Evolutionary conservation across 148 eudicot species (phyloP), one percentile per base, ranked within the genome.

Genomic region (Simmondsia chinensis): DNA sequence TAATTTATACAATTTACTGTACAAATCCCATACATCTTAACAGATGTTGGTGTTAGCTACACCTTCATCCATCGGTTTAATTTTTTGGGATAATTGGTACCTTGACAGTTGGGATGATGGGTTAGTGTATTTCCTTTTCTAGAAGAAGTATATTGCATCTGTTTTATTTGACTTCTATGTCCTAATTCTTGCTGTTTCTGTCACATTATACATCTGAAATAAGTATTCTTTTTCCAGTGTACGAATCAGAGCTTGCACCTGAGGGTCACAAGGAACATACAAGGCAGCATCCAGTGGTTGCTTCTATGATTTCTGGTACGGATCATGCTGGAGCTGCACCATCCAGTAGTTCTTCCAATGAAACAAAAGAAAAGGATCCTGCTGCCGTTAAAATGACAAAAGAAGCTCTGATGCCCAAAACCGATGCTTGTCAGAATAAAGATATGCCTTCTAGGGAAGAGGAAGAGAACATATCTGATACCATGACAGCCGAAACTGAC

Each of bases 221-320:
- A 14, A 3, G 3, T 15, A 5, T 41, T 40, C 40, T 0, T 9
- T 37, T 28, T 72, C 33, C 61, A 89, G 95, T 70, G 69, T 74
- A 71, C 33, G 84, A 78, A 50, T 66, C 83, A 38, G 73, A 73
- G 63, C 55, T 45, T 48, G 75, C 75, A 48, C 60, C 80, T 3
- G 79, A 70, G 20, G 26, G 28, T 25, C 46, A 46, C 27, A 73
- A 47, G 48, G 76, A 75, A 38, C 42, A 46, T 5, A 65, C 62
- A 3, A 55, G 62, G 36, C 76, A 72, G 47, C 59, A 70, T 35
- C 68, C 73, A n/a, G 55, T 66, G 55, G 73, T 57, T 16, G 41
- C 21, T 31, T 62, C 60, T 4, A 52, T 63, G 39, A 48, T 63
- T 47, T 34, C 66, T 4, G 68, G 68, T 39, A 68, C 55, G 16